These are phyloP conservation scores for Eugenia klotzschiana DNA, from an alignment of 441 rosid genomes.

Conservation along the genomic window DNA sequence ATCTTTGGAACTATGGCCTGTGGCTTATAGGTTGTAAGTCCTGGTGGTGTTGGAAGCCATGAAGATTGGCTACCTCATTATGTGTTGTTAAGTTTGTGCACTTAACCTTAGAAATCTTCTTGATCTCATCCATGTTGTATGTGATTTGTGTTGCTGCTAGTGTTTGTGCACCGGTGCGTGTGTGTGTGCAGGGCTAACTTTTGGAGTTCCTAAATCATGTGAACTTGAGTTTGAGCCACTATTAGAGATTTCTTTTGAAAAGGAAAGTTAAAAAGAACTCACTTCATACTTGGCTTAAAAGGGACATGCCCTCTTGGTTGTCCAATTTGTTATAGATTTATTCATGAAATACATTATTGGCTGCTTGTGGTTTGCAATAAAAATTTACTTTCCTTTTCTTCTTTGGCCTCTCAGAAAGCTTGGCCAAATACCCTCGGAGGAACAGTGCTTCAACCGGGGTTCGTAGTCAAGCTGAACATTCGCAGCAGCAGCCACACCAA, in stretches of 20 bases:
- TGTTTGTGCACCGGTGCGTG: background rate
- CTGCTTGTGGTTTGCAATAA: background rate
- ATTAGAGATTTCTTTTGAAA: background rate
- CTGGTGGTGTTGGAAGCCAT: background rate
- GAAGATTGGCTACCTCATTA: background rate
- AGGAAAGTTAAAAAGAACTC: background rate
- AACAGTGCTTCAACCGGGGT: slow-evolving; percentile 41
- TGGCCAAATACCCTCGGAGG: slow-evolving; percentile 86
- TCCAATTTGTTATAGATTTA: background rate
- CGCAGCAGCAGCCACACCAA: slow-evolving; percentile 24
- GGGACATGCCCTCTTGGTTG: background rate
- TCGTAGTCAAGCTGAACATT: slow-evolving; percentile 47
- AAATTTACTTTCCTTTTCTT: background rate
- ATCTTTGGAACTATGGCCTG: background rate
- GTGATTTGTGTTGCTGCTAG: background rate
- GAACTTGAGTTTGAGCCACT: background rate
- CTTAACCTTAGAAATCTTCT: background rate
- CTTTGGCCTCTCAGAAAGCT: slow-evolving; percentile 46
- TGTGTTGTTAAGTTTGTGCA: background rate
- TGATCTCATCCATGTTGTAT: background rate
- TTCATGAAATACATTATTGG: background rate
- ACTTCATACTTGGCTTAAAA: background rate
- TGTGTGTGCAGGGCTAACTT: background rate
- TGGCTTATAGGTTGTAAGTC: background rate
- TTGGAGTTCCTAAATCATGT: background rate